Base-by-base conservation (phyloP, 1,139 yeast species). In the Debaryomycetaceae sp. region DNA sequence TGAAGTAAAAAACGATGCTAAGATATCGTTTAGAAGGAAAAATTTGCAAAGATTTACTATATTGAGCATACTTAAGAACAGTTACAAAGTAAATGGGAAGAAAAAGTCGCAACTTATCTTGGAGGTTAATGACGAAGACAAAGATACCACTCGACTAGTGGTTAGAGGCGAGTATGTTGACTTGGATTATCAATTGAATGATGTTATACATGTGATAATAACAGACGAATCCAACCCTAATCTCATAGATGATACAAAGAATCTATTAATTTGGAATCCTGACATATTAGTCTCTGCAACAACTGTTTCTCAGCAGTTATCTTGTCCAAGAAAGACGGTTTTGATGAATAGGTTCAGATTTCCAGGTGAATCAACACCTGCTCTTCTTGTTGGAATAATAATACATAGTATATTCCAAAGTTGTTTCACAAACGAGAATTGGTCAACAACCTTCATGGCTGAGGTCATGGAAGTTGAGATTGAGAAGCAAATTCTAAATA, bases 251-350 rank as follows among this genome's bases (percentile, higher is more conserved):
- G 80, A 80, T 48, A 65, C 75, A 30, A 76, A 75, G 40, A 83
- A 86, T 53, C 61, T 90, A 24, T 63, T 91, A 34, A 76, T 93
- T 23, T 76, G 95, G 76, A 81, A 87, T 53, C 99, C 99, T 0
- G 99, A 93, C 59, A 66, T 80, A 2, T 66, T 93, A 11, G 69
- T 93, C 1, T 80, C 97, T 0, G 90, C 96, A 4, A 93, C 99
- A 0, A 71, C 85, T 4, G 79, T 90, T 1, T 85, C 97, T 0
- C 87, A 84, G 43, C 86, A 93, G 4, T 66, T 88, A 36, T 72
- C 70, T 23, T 93, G 99, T 57, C 71, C 82, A 27, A 68, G 99
- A 44, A 80, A 83, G 50, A 79, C 91, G 0, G 83, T 88, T 1
- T 63, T 93, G 6, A 68, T 71, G 36, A 72, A 76, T 27, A 69